These are phyloP conservation scores for Fraxinus paxiana DNA, from an alignment of 305 asterid species.

Conservation along the genomic window DNA sequence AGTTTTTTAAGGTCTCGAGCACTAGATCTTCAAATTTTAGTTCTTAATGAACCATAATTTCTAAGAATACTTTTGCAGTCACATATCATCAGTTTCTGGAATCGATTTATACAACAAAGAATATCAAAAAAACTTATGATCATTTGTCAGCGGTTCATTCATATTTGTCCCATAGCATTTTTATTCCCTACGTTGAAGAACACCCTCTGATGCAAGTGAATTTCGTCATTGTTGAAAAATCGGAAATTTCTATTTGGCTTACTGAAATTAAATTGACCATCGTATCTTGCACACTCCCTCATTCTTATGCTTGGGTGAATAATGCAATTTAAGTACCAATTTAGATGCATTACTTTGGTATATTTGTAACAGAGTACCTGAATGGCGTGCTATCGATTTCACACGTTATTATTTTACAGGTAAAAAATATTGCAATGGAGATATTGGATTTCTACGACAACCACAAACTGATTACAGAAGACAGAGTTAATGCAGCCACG, in stretches of 20 bases:
- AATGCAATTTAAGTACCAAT: not conserved
- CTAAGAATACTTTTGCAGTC: not conserved
- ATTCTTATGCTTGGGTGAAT: not conserved
- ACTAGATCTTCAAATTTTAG: not conserved
- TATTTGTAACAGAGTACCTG: not conserved
- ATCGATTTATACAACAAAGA: not conserved
- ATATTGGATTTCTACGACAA: constrained; percentile 77
- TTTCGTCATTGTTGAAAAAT: not conserved
- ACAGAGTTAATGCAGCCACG: constrained; percentile 60
- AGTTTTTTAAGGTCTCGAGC: not conserved
- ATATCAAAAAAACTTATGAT: not conserved
- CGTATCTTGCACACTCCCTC: not conserved
- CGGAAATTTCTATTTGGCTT: not conserved
- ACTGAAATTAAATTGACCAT: not conserved
- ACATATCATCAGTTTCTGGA: not conserved
- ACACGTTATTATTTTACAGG: constrained; percentile 41
- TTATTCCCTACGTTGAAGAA: not conserved
- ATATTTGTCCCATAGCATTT: not conserved
- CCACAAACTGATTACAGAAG: constrained; percentile 73
- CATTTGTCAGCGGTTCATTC: not conserved
- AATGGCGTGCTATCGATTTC: not conserved
- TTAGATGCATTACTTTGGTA: not conserved
- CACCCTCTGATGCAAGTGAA: not conserved
- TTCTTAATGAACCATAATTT: not conserved
- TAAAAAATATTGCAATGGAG: constrained; percentile 94